These are phyloP conservation scores for Cryptomeria japonica DNA, from an alignment of 75 land plant species.

Conservation along the genomic window DNA sequence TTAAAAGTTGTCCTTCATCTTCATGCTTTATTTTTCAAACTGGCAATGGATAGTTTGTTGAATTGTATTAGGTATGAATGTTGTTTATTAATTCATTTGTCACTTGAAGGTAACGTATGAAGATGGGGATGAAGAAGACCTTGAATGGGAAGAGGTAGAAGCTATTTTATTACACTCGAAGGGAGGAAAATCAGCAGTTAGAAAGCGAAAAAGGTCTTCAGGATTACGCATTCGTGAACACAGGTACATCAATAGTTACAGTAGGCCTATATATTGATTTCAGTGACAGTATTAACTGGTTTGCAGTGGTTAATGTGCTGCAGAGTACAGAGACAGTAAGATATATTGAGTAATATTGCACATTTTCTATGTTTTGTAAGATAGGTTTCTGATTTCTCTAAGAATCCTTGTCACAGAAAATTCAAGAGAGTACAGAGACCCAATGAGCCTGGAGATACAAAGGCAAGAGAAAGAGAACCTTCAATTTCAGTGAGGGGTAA, in stretches of 20 bases:
- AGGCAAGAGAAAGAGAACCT: not conserved
- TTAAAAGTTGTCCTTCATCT: too few relatives aligned
- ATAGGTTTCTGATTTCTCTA: not conserved
- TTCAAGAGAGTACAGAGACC: conserved; percentile 1
- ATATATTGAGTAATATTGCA: not conserved
- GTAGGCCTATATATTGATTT: conserved; percentile 13
- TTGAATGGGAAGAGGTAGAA: conserved; percentile 28
- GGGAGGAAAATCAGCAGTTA: conserved; percentile 15
- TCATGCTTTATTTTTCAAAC: not conserved
- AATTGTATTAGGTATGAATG: not conserved
- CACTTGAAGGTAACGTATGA: conserved; percentile 36
- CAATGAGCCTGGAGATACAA: not conserved
- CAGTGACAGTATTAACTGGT: not conserved
- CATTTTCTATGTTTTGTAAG: not conserved
- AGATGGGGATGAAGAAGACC: conserved; percentile 50
- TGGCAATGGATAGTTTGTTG: not conserved
- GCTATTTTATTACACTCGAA: conserved; percentile 14
- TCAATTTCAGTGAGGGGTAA: not conserved
- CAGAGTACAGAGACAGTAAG: not conserved
- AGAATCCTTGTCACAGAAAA: not conserved
- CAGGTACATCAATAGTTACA: conserved; percentile 3
- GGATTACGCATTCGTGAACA: not conserved
- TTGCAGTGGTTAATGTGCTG: not conserved
- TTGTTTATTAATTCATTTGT: not conserved
- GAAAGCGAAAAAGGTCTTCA: conserved; percentile 12